Conservation (phyloP, 129 eudicot genomes). For the Ambrosia artemisiifolia region DNA sequence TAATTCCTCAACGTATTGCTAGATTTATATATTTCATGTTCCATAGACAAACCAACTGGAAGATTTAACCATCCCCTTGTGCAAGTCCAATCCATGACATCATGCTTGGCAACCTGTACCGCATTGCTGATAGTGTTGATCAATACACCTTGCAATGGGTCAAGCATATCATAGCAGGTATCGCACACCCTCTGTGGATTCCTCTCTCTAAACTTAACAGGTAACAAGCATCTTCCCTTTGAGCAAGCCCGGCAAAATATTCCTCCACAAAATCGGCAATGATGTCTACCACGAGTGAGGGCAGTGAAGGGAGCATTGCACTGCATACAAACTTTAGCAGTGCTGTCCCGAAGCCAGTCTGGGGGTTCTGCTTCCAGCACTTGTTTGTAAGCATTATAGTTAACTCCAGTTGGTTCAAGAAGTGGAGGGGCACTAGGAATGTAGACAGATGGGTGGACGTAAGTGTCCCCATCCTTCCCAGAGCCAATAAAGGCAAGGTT, state of each 20-base stretch:
- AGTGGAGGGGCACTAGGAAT: constrained; percentile 98
- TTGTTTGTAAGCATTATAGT: constrained; percentile 70
- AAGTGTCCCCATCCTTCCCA: constrained; percentile 71
- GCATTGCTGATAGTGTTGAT: constrained; percentile 95
- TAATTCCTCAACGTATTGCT: constrained; percentile 68
- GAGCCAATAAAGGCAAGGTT: constrained; percentile 77
- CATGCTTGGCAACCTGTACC: constrained; percentile 92
- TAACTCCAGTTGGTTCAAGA: constrained; percentile 52
- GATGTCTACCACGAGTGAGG: constrained; percentile 95
- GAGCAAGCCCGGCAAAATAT: constrained; percentile 87
- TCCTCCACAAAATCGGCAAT: constrained; percentile 97
- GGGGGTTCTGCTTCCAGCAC: constrained; percentile 96
- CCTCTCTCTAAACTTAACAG: constrained; percentile 88
- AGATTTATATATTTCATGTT: constrained; percentile 92
- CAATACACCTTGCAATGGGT: constrained; percentile 88
- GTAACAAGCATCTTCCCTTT: constrained; percentile 89
- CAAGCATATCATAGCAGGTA: constrained; percentile 91
- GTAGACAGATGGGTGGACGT: constrained; percentile 76
- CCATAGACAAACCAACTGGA: constrained; percentile 94
- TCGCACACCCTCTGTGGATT: constrained; percentile 99
- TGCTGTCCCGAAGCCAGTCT: constrained; percentile 97
- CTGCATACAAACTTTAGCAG: constrained; percentile 76
- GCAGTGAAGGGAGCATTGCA: constrained; percentile 92
- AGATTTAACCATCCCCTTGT: constrained; percentile 94
- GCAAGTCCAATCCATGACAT: constrained; percentile 98